Conservation (phyloP, 352 stramenopile genomes). For the Globisporangium apiculatum region DNA sequence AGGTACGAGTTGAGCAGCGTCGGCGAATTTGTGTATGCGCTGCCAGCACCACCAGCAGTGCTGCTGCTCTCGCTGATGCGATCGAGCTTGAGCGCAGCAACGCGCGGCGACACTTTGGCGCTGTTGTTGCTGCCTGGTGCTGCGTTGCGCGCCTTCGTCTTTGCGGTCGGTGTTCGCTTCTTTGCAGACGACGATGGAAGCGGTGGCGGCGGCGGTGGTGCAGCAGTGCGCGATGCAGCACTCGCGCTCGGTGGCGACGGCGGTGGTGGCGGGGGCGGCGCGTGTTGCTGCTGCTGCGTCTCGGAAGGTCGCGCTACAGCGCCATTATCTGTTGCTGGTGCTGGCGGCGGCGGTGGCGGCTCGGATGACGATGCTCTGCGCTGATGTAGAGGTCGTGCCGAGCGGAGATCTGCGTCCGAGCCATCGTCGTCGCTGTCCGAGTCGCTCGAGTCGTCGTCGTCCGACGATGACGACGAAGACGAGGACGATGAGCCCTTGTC, state of each 20-base stretch:
- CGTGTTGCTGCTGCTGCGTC: background rate
- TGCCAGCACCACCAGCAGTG: conserved; percentile 1
- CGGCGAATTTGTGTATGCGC: conserved; percentile 24
- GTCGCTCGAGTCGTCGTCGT: conserved; percentile 22
- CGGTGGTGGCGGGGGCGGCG: conserved; percentile 16
- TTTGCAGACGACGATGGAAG: conserved; percentile 6
- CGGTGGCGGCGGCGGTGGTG: conserved; percentile 13
- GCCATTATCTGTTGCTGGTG: background rate
- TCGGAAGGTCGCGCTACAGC: conserved; percentile 1
- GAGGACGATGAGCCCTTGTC: conserved; percentile 17
- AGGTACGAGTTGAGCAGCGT: conserved; percentile 53
- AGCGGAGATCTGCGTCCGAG: conserved; percentile 9
- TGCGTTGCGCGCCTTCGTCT: conserved; percentile 12
- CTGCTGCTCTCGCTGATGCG: conserved; percentile 1
- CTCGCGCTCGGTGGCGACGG: conserved; percentile 5
- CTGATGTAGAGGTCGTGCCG: background rate
- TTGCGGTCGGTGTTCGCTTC: conserved; percentile 13
- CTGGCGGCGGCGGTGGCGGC: conserved; percentile 1
- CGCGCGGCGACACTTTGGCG: conserved; percentile 10
- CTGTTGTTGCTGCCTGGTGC: conserved; percentile 1
- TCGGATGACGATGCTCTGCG: conserved; percentile 1
- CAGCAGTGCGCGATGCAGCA: background rate
- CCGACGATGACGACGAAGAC: conserved; percentile 33
- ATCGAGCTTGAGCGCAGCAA: conserved; percentile 12
- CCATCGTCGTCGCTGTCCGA: conserved; percentile 9